Evolutionary conservation across 176 grass and related monocot genomes (phyloP).

Genomic region (Elymus sibiricus): DNA sequence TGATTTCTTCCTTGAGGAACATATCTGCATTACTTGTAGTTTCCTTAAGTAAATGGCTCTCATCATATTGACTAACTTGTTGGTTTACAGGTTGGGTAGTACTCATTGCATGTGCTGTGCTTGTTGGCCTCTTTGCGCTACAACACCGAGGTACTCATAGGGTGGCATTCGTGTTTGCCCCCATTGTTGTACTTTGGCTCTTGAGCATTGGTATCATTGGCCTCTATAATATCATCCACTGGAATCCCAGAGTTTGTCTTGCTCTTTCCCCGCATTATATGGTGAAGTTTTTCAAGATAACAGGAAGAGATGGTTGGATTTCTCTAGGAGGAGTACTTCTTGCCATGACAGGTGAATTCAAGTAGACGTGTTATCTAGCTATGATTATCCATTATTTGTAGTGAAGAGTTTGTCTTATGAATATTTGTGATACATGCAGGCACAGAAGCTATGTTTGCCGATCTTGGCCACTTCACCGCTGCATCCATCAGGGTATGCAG

Average conservation of each 20-base stretch:
- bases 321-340: slow-evolving; percentile 69
- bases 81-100: slow-evolving; percentile 50
- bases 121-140: slow-evolving; percentile 69
- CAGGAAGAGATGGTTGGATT: slow-evolving; percentile 67
- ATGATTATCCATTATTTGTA: not conserved
- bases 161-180: slow-evolving; percentile 75
- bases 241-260: slow-evolving; percentile 62
- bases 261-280: slow-evolving; percentile 68
- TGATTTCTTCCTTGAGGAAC: not conserved
- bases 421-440: slow-evolving; percentile 33
- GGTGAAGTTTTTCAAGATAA: slow-evolving; percentile 55
- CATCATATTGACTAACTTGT: not conserved
- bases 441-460: slow-evolving; percentile 84
- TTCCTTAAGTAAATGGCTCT: not conserved
- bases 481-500: slow-evolving; percentile 65
- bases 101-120: slow-evolving; percentile 50
- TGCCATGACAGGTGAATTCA: slow-evolving; percentile 53
- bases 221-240: slow-evolving; percentile 64
- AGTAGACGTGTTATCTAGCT: not conserved
- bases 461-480: slow-evolving; percentile 72
- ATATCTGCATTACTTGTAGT: not conserved
- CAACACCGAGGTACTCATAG: slow-evolving; percentile 68
- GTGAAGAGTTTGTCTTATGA: slow-evolving; percentile 5
- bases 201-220: slow-evolving; percentile 55
- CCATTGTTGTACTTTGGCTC: slow-evolving; percentile 59